A percentile compares a stretch with the other conserved stretches of the same genome.
Conservation (phyloP, 768 basidiomycete species). For the Mycena epipterygia region DNA sequence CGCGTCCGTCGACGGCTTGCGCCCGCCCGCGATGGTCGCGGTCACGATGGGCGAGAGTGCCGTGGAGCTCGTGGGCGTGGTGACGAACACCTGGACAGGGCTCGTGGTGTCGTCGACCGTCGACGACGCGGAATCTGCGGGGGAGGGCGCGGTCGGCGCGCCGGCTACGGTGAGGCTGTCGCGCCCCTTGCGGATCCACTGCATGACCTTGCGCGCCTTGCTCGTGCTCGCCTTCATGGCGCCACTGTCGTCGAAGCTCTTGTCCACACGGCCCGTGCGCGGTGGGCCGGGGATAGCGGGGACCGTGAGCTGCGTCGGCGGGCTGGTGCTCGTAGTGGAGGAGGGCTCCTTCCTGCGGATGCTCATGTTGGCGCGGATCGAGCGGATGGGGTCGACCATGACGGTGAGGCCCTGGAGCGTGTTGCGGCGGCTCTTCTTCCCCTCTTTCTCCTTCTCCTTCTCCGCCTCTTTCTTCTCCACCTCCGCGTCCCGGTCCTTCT, state of each 20-base stretch:
- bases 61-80: constrained; percentile 47
- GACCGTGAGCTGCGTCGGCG: constrained; percentile 21
- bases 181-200: constrained; percentile 85
- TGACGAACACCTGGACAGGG: constrained; percentile 57
- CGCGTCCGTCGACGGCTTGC: constrained; percentile 35
- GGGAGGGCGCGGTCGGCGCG: constrained; percentile 7
- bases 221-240: constrained; percentile 79
- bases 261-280: constrained; percentile 28
- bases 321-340: constrained; percentile 39
- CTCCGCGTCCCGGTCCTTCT: constrained; percentile 29
- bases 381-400: constrained; percentile 84
- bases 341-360: constrained; percentile 50
- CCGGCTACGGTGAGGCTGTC: constrained; percentile 32
- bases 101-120: constrained; percentile 36
- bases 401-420: constrained; percentile 75
- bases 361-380: constrained; percentile 61
- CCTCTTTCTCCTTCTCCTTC: constrained; percentile 46
- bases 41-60: constrained; percentile 39
- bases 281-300: constrained; percentile 20
- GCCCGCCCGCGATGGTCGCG: constrained; percentile 43
- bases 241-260: constrained; percentile 47
- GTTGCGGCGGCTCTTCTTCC: constrained; percentile 79
- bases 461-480: constrained; percentile 23
- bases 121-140: constrained; percentile 27
- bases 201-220: constrained; percentile 96